Evolutionary conservation across 2,329 filamentous ascomycete genomes (phyloP).

Genomic region (Aspergillus brunneoviolaceus): DNA sequence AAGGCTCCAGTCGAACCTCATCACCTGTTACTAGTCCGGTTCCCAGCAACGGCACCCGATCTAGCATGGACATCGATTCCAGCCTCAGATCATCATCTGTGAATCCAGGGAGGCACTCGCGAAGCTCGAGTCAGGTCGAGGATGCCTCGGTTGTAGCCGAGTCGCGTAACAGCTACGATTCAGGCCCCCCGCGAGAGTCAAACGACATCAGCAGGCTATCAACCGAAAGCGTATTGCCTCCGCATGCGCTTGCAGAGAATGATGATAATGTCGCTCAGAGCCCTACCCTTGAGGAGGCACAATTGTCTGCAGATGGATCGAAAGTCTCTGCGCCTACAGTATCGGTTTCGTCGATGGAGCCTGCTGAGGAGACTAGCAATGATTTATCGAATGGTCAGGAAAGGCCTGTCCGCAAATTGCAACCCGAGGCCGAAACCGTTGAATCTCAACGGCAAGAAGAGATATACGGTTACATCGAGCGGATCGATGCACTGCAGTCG

Average conservation of each 20-base stretch:
- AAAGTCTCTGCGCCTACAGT: slow-evolving; percentile 1
- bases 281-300: background rate
- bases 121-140: slow-evolving; percentile 12
- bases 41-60: slow-evolving; percentile 46
- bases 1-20: slow-evolving; percentile 49
- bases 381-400: slow-evolving; percentile 38
- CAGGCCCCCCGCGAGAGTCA: slow-evolving; percentile 24
- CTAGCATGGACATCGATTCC: slow-evolving; percentile 38
- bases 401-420: slow-evolving; percentile 49
- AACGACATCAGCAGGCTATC: slow-evolving; percentile 24
- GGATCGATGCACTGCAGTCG: slow-evolving; percentile 85
- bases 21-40: slow-evolving; percentile 54
- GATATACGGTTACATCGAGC: slow-evolving; percentile 77
- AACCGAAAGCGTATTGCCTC: slow-evolving; percentile 6
- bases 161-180: slow-evolving; percentile 34
- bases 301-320: background rate
- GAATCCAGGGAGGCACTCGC: slow-evolving; percentile 23
- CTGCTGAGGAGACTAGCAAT: slow-evolving; percentile 20
- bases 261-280: background rate
- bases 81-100: slow-evolving; percentile 22
- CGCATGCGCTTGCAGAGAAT: background rate
- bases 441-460: slow-evolving; percentile 73
- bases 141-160: slow-evolving; percentile 13
- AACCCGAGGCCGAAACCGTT: slow-evolving; percentile 51
- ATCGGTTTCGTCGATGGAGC: slow-evolving; percentile 18